These are phyloP conservation scores for Morella rubra DNA, from an alignment of 306 rosid species.

Conservation along the genomic window DNA sequence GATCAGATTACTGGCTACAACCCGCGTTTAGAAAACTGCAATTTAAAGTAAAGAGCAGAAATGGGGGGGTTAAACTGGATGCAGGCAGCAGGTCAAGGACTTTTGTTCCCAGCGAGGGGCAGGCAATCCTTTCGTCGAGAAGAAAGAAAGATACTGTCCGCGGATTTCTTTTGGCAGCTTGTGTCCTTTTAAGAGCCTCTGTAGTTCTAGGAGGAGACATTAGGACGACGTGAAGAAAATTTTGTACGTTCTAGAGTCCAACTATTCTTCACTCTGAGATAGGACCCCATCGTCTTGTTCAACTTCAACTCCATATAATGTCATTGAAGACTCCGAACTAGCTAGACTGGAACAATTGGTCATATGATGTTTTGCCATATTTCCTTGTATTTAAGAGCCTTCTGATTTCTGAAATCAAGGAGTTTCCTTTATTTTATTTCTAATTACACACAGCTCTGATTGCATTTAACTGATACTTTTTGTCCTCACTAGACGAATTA, in stretches of 20 bases:
- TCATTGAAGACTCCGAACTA: neutral
- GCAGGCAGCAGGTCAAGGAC: constrained; percentile 15
- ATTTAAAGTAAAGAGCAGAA: neutral
- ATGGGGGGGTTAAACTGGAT: constrained; percentile 19
- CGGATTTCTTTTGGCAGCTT: constrained; percentile 31
- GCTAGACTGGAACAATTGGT: constrained; percentile 9
- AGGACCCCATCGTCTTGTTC: constrained; percentile 25
- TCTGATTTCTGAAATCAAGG: constrained; percentile 26
- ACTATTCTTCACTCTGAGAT: constrained; percentile 22
- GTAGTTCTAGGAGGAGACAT: constrained; percentile 41
- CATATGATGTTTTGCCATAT: constrained; percentile 8
- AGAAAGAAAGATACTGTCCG: neutral
- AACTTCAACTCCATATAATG: neutral
- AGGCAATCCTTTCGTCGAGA: constrained; percentile 7
- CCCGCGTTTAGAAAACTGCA: neutral
- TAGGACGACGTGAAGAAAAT: constrained; percentile 29
- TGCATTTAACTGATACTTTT: neutral
- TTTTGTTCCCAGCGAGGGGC: constrained; percentile 14
- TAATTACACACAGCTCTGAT: too few relatives aligned
- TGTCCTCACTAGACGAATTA: neutral
- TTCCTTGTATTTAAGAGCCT: constrained; percentile 21
- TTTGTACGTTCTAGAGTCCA: constrained; percentile 30
- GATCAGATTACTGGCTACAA: neutral
- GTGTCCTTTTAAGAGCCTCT: constrained; percentile 21
- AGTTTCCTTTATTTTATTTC: constrained; percentile 3